Base-by-base conservation (phyloP, 1,139 yeast species). In the Blastobotrys malaysiensis region DNA sequence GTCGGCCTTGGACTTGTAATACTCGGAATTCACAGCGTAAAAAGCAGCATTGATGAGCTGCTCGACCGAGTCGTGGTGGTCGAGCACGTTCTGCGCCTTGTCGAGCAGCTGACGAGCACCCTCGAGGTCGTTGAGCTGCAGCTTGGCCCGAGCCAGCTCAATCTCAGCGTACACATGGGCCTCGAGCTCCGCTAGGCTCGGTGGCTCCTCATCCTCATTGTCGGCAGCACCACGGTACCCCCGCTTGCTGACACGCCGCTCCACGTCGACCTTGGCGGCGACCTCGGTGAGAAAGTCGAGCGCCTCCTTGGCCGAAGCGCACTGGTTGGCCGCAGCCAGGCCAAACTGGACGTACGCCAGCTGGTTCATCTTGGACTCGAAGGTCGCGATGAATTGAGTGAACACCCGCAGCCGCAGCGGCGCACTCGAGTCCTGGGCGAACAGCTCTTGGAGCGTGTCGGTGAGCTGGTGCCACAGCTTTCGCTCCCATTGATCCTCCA, bases 401-500 rank as follows among this genome's bases (percentile, higher is more conserved):
- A 82, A 93, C 50, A 93, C 73, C 62, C 84, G 81, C 63, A 84
- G 70, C 60, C 91, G 80, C 54, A 87, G 70, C 0, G 80, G 75
- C 49, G 71, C 73, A 20, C 84, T 78, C 48, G 73, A 76, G 26
- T 79, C 78, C 55, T 77, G 76, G 50, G 71, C 73, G 70, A 84
- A 88, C 62, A 88, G 79, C 58, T 78, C 80, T 51, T 79, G 80
- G 58, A 93, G 76, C 14, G 82, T 73, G 58, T 81, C 80, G 1
- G 97, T 88, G 67, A 93, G 79, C 73, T 88, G 96, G 65, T 80
- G 84, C 85, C 86, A 82, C 58, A 81, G 67, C 75, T 88, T 89
- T 63, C 96, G 79, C 68, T 91, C 97, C 73, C 89, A 88, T 59
- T 77, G 77, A 64, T 90, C 97, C 67, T 91, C 98, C 68, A 93